A percentile compares a stretch with the other conserved stretches of the same genome.
phyloP scores from a whole-genome alignment of 257 asterid genomes.

The Penstemon eatonii region DNA sequence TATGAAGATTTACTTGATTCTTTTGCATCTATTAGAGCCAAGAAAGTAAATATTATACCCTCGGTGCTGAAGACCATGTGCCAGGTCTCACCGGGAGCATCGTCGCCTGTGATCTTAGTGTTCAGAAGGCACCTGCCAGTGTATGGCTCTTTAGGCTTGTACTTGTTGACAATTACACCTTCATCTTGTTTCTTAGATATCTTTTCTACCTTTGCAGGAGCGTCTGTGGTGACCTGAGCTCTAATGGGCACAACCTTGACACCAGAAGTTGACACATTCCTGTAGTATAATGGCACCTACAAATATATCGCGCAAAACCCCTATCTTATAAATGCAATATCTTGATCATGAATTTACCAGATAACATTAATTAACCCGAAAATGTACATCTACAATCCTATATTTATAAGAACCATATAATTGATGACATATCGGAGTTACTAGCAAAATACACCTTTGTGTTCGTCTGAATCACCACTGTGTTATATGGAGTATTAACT shows the following conservation, averaged over 20 bases:
- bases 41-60: conserved; percentile 43
- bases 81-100: conserved; percentile 99
- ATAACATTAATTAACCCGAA: neutral
- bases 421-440: too few species aligned
- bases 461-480: too few species aligned
- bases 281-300: conserved; percentile 63
- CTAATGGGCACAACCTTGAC: conserved; percentile 52
- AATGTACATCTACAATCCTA: neutral
- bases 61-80: conserved; percentile 97
- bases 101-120: conserved; percentile 98
- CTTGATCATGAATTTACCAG: neutral
- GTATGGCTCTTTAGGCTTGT: conserved; percentile 91
- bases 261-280: conserved; percentile 52
- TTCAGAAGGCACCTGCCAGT: conserved; percentile 82
- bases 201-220: conserved; percentile 87
- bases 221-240: conserved; percentile 90
- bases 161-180: conserved; percentile 80
- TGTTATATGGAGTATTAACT: too few species aligned
- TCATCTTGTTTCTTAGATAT: conserved; percentile 80
- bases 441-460: too few species aligned
- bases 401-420: too few species aligned
- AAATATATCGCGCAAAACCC: neutral
- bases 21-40: neutral
- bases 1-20: too few species aligned
- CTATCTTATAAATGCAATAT: neutral